Evolutionary conservation across 371 early-diverging fungal species (phyloP).

Genomic region (Cokeromyces recurvatus): DNA sequence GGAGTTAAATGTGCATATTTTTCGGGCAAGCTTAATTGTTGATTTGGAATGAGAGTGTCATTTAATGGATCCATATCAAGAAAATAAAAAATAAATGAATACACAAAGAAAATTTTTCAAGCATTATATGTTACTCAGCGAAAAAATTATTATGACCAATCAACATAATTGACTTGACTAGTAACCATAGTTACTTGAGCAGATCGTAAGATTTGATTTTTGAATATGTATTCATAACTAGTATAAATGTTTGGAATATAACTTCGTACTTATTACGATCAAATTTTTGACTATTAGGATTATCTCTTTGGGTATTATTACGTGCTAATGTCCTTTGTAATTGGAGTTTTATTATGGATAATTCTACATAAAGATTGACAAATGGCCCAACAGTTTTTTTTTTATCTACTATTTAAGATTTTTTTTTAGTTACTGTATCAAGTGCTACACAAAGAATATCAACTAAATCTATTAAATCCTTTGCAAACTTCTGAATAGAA

Average conservation of each 20-base stretch:
- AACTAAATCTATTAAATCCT: constrained; percentile 81
- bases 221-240: constrained; percentile 77
- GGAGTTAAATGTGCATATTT: constrained; percentile 13
- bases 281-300: constrained; percentile 11
- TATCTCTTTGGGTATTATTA: constrained; percentile 36
- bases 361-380: constrained; percentile 72
- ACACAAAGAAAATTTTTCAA: constrained; percentile 1
- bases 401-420: constrained; percentile 1
- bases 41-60: constrained; percentile 1
- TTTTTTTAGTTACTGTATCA: constrained; percentile 52
- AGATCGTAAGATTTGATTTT: constrained; percentile 80
- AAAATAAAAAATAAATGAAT: neutral
- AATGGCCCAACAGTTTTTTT: constrained; percentile 32
- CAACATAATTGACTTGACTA: too few species aligned
- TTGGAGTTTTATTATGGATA: constrained; percentile 75
- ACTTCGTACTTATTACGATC: constrained; percentile 44
- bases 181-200: constrained; percentile 90
- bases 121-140: too few species aligned
- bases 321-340: constrained; percentile 74
- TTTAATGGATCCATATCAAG: neutral
- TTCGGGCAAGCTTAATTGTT: constrained; percentile 2
- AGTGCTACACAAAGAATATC: constrained; percentile 84
- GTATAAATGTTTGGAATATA: constrained; percentile 59
- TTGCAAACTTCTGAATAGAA: constrained; percentile 89
- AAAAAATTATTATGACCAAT: too few species aligned